Conservation (phyloP, 306 rosid species). For the Hylodesmum podocarpum region DNA sequence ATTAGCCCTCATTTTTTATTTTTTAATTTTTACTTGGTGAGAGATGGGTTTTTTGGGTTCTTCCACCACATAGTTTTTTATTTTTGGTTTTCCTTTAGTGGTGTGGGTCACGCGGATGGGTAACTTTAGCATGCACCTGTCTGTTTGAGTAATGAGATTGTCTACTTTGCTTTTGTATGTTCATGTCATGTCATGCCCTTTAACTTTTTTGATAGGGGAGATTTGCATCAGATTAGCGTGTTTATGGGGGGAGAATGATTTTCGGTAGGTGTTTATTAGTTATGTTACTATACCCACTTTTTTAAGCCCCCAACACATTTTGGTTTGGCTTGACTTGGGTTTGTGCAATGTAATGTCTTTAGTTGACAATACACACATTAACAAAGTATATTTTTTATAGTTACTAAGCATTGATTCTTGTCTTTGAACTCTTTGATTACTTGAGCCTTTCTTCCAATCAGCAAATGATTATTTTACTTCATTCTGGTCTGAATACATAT, state of each 20-base stretch:
- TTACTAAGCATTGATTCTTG: not conserved
- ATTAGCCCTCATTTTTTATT: slow-evolving; percentile 2
- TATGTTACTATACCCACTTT: slow-evolving; percentile 11
- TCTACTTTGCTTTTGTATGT: slow-evolving; percentile 42
- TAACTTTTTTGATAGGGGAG: slow-evolving; percentile 27
- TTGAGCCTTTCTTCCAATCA: not conserved
- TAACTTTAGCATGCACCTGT: slow-evolving; percentile 46
- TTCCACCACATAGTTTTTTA: slow-evolving; percentile 52
- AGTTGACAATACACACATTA: slow-evolving; percentile 32
- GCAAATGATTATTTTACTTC: not conserved
- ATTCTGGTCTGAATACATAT: not conserved
- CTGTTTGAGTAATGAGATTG: slow-evolving; percentile 49
- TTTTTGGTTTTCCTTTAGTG: slow-evolving; percentile 16
- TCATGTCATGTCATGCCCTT: not conserved
- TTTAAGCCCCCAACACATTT: slow-evolving; percentile 19
- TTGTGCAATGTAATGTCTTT: slow-evolving; percentile 35
- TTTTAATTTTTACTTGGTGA: slow-evolving; percentile 79
- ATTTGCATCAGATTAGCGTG: slow-evolving; percentile 34
- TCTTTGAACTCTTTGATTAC: not conserved
- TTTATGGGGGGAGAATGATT: slow-evolving; percentile 36
- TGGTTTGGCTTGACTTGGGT: slow-evolving; percentile 22
- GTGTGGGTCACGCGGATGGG: slow-evolving; percentile 61
- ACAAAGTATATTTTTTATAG: slow-evolving; percentile 14
- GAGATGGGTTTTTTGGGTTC: slow-evolving; percentile 66
- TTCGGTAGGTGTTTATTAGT: slow-evolving; percentile 29